Percentiles rank a stretch among this genome's conserved stretches.
These are phyloP conservation scores for Gossypioides kirkii DNA, from an alignment of 345 rosid species.

Conservation along the genomic window DNA sequence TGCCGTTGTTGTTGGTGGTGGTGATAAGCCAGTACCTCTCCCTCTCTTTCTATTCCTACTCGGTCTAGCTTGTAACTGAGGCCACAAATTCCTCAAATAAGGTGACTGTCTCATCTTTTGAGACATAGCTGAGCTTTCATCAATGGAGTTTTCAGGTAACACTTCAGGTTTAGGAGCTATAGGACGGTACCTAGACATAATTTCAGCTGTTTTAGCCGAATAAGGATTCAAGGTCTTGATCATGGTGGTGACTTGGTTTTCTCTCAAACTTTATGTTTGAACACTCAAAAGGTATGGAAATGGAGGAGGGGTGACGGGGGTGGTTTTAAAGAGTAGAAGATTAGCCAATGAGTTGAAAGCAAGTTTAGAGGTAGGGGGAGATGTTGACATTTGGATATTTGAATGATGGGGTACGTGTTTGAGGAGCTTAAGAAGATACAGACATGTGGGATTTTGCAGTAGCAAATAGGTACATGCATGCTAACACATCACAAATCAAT, in stretches of 20 bases:
- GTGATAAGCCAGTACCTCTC: slow-evolving; percentile 39
- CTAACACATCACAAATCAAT: slow-evolving; percentile 20
- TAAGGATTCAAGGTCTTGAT: slow-evolving; percentile 60
- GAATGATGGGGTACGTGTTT: slow-evolving; percentile 80
- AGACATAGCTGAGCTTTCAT: slow-evolving; percentile 45
- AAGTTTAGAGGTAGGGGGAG: slow-evolving; percentile 36
- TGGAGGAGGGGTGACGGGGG: neutral
- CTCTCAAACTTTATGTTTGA: neutral
- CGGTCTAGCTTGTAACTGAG: slow-evolving; percentile 83
- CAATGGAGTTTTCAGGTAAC: slow-evolving; percentile 17
- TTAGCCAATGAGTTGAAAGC: slow-evolving; percentile 42
- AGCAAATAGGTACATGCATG: slow-evolving; percentile 49
- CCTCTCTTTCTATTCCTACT: slow-evolving; percentile 91
- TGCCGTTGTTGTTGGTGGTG: slow-evolving; percentile 31
- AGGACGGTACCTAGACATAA: slow-evolving; percentile 88
- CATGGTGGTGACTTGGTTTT: slow-evolving; percentile 33
- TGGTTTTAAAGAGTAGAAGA: slow-evolving; percentile 5
- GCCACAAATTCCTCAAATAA: slow-evolving; percentile 74
- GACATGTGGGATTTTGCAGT: slow-evolving; percentile 50
- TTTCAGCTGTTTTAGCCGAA: slow-evolving; percentile 79
- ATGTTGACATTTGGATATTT: slow-evolving; percentile 44
- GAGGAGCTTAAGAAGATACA: slow-evolving; percentile 26
- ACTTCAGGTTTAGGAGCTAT: slow-evolving; percentile 88
- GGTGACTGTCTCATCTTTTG: slow-evolving; percentile 67
- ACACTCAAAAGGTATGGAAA: neutral